These are phyloP conservation scores for Lasiodiplodia gonubiensis DNA, from an alignment of 2,329 filamentous ascomycete species.

Conservation along the genomic window DNA sequence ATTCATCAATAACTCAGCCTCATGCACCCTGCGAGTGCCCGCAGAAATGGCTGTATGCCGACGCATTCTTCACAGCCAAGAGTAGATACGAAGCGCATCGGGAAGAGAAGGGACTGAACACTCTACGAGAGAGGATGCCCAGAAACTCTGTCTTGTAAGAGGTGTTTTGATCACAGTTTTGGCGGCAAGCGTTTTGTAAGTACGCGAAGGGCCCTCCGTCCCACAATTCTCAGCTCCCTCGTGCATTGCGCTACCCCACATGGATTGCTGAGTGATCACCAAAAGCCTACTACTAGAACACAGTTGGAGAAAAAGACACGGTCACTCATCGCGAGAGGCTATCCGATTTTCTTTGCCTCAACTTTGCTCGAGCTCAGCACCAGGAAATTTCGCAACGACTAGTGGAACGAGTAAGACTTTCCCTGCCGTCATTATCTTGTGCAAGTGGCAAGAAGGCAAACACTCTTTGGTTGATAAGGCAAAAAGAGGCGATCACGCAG, in stretches of 20 bases:
- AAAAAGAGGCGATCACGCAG: background rate
- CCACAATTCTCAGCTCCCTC: too few relatives aligned
- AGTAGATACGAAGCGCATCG: background rate
- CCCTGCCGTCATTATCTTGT: background rate
- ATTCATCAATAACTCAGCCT: background rate
- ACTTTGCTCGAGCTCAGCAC: background rate
- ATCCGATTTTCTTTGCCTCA: too few relatives aligned
- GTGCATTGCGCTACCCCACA: too few relatives aligned
- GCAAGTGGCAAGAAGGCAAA: background rate
- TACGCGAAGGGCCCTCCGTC: too few relatives aligned
- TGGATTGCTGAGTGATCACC: too few relatives aligned
- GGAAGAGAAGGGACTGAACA: background rate
- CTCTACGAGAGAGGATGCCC: too few relatives aligned
- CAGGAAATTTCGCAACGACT: background rate
- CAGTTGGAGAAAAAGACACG: too few relatives aligned
- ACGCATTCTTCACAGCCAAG: background rate
- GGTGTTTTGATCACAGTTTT: too few relatives aligned
- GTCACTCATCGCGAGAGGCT: too few relatives aligned
- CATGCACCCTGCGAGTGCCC: background rate
- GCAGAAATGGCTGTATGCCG: background rate
- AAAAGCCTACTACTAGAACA: too few relatives aligned
- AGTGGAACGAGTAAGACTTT: background rate
- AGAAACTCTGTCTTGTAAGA: too few relatives aligned
- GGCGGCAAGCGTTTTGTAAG: too few relatives aligned
- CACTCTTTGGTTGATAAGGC: background rate